These are phyloP conservation scores for Ophiocordyceps sinensis DNA, from an alignment of 2,329 filamentous ascomycete species.

Conservation along the genomic window DNA sequence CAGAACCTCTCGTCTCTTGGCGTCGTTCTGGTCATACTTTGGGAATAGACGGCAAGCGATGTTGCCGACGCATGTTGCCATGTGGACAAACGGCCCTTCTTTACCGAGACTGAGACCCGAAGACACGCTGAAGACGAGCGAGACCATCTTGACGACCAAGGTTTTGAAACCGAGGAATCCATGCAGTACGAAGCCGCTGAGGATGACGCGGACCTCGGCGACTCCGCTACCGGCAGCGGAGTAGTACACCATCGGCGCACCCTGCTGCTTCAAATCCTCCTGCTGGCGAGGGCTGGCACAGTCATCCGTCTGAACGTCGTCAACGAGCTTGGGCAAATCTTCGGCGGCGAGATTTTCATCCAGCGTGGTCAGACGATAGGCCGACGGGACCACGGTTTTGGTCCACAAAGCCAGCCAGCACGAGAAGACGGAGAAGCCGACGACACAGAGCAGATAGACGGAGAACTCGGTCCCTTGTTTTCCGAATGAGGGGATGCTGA, in stretches of 20 bases:
- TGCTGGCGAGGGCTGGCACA: slow-evolving; percentile 27
- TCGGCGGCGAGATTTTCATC: slow-evolving; percentile 84
- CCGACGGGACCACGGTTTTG: slow-evolving; percentile 87
- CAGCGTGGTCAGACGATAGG: slow-evolving; percentile 71
- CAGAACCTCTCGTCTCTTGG: slow-evolving; percentile 83
- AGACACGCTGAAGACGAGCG: slow-evolving; percentile 74
- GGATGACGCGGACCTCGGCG: slow-evolving; percentile 90
- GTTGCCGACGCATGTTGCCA: slow-evolving; percentile 88
- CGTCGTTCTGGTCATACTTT: slow-evolving; percentile 91
- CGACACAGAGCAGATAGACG: slow-evolving; percentile 59
- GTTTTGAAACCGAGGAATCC: slow-evolving; percentile 87
- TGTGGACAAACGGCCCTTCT: slow-evolving; percentile 93
- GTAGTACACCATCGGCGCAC: slow-evolving; percentile 79
- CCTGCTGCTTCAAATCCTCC: slow-evolving; percentile 19
- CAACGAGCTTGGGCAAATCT: slow-evolving; percentile 19
- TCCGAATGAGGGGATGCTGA: slow-evolving; percentile 29
- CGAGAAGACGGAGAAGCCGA: slow-evolving; percentile 54
- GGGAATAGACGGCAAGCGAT: slow-evolving; percentile 85
- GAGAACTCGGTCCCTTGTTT: slow-evolving; percentile 58
- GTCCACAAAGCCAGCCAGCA: slow-evolving; percentile 75
- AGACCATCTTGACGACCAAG: slow-evolving; percentile 69
- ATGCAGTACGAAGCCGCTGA: slow-evolving; percentile 95
- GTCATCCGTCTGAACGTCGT: slow-evolving; percentile 27
- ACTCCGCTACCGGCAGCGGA: slow-evolving; percentile 92
- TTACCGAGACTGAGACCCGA: slow-evolving; percentile 91